These are phyloP conservation scores for Microbotryum silenes-acaulis DNA, from an alignment of 1,284 basidiomycete genomes.

Conservation along the genomic window DNA sequence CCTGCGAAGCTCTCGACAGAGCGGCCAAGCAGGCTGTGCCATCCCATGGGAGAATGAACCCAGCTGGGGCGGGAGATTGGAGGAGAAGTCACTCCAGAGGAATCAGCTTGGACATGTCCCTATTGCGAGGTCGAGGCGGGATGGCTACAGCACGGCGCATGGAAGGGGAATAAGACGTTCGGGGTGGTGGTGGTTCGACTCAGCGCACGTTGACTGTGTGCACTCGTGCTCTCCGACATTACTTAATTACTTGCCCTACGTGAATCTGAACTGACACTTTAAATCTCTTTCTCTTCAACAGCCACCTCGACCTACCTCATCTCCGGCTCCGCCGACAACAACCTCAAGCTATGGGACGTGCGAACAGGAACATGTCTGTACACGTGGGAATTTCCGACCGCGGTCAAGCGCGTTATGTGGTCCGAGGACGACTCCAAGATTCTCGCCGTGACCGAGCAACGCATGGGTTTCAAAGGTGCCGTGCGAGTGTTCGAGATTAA, in stretches of 20 bases:
- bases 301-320: conserved; percentile 78
- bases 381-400: conserved; percentile 96
- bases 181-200: too few relatives aligned
- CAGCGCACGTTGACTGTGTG: too few relatives aligned
- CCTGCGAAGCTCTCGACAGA: too few relatives aligned
- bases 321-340: conserved; percentile 80
- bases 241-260: not conserved
- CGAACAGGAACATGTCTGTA: conserved; percentile 82
- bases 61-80: not conserved
- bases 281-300: conserved; percentile 38
- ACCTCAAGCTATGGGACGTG: conserved; percentile 84
- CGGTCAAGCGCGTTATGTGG: conserved; percentile 89
- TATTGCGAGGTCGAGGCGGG: not conserved
- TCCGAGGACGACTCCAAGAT: conserved; percentile 73
- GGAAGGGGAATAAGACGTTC: too few relatives aligned
- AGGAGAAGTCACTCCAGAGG: not conserved
- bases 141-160: not conserved
- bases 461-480: conserved; percentile 77
- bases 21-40: too few relatives aligned
- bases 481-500: conserved; percentile 85
- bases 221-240: too few relatives aligned
- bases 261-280: not conserved
- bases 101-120: not conserved
- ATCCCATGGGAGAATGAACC: too few relatives aligned
- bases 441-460: conserved; percentile 92